phyloP scores from a whole-genome alignment of 2,329 filamentous ascomycete genomes.

The Apiospora aurea region DNA sequence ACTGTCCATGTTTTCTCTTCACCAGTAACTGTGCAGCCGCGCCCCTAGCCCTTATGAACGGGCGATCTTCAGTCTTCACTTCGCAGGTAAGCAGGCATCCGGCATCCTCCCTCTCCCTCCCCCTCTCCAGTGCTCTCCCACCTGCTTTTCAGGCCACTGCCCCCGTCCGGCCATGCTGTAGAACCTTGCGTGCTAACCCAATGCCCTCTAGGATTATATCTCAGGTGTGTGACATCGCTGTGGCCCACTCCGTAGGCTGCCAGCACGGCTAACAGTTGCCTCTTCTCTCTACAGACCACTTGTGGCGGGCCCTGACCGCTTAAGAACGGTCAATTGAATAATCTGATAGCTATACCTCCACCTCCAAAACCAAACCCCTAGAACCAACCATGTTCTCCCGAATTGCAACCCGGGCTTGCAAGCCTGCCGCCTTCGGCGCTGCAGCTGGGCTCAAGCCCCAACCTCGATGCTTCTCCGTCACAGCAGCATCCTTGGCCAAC shows the following conservation, averaged over 20 bases:
- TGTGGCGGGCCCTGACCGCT: constrained; percentile 59
- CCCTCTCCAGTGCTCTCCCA: too few species aligned
- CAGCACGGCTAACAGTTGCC: constrained; percentile 28
- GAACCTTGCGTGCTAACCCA: constrained; percentile 48
- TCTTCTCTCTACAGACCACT: constrained; percentile 50
- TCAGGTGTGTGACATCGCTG: constrained; percentile 60
- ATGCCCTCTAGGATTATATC: constrained; percentile 70
- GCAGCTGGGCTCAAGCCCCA: constrained; percentile 38
- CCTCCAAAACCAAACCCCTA: constrained; percentile 22
- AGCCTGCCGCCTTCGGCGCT: constrained; percentile 56
- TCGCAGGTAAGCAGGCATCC: constrained; percentile 76
- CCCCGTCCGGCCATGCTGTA: not conserved
- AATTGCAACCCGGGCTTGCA: constrained; percentile 59
- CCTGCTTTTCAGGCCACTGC: not conserved
- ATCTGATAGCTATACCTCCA: constrained; percentile 35
- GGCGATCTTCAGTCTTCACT: constrained; percentile 83
- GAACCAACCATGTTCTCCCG: constrained; percentile 62
- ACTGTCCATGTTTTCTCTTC: constrained; percentile 30
- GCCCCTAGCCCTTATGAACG: constrained; percentile 78
- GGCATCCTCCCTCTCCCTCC: too few species aligned
- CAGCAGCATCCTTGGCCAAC: constrained; percentile 42
- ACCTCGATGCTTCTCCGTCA: constrained; percentile 49
- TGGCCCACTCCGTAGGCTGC: not conserved
- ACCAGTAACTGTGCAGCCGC: constrained; percentile 34
- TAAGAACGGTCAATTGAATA: constrained; percentile 47